phyloP scores from a whole-genome alignment of 306 rosid species.

The Prunus armeniaca region DNA sequence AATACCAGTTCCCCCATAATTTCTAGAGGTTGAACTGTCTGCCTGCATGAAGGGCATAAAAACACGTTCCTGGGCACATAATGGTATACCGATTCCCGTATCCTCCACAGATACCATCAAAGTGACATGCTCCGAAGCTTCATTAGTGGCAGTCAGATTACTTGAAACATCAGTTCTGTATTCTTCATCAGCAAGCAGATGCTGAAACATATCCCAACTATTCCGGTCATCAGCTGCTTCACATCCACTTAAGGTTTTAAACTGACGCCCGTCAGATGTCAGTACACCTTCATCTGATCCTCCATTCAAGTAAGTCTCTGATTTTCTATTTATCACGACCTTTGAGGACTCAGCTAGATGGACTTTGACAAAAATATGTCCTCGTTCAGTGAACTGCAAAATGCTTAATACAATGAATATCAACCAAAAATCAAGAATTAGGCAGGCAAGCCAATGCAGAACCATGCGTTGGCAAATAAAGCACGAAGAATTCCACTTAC shows the following conservation, averaged over 20 bases:
- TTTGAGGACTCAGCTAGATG: conserved; percentile 60
- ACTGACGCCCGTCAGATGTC: conserved; percentile 45
- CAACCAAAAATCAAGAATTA: conserved; percentile 14
- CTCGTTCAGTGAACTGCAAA: conserved; percentile 92
- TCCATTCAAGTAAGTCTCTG: conserved; percentile 51
- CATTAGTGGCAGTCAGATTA: conserved; percentile 28
- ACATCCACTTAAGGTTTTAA: conserved; percentile 74
- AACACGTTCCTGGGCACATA: conserved; percentile 74
- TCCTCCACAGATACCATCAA: conserved; percentile 91
- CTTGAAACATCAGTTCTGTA: conserved; percentile 44
- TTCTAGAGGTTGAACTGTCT: conserved; percentile 94
- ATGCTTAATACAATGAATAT: conserved; percentile 23
- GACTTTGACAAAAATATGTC: conserved; percentile 90
- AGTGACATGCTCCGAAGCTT: conserved; percentile 58
- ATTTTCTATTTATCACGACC: conserved; percentile 43
- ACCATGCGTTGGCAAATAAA: background rate
- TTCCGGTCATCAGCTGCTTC: conserved; percentile 92
- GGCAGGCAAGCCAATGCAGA: conserved; percentile 9
- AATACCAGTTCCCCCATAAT: conserved; percentile 96
- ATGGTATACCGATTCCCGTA: conserved; percentile 95
- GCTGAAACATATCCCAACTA: conserved; percentile 79
- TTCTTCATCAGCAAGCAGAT: conserved; percentile 62
- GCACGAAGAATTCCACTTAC: conserved; percentile 40
- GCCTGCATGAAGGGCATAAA: conserved; percentile 98
- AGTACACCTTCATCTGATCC: conserved; percentile 48